Base-by-base conservation (phyloP, 2,329 filamentous ascomycete species). In the Beauveria sp. region DNA sequence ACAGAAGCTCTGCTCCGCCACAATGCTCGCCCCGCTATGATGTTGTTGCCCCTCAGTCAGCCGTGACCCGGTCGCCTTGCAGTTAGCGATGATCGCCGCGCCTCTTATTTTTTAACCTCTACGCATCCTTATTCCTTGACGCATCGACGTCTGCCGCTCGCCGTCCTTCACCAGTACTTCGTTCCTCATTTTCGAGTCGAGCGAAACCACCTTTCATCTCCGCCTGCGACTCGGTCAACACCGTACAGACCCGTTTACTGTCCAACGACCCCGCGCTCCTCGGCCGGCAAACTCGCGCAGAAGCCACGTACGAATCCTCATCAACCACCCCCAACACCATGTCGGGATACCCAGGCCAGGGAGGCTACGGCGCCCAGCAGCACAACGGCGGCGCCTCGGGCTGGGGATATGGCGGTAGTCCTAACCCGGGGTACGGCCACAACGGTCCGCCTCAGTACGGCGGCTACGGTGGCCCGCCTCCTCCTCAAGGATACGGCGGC, bases 291-390 rank as follows among this genome's bases (percentile, higher is more conserved):
- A 51, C 46, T 51, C 55, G 47, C 24, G 46, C 55, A 44, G 5
- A 55, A 22, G 30, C 44, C 56, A 26, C 44, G 34, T 30, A 20
- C 40, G 18, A n/a, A 54, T 50, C 41, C 40, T 47, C 50, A 58
- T 54, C 62, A 55, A 50, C 52, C 60, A 59, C 50, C 56, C n/a
- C 37, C 48, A 24, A 12, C 56, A 59, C 41, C 65, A 76, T 76
- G 74, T 76, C 74, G 48, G 72, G 73, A 65, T 76, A 73, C 67
- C 75, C 75, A 37, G 75, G 75, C 58, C 75, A 76, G 66, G 73
- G 76, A 64, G 69, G 75, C 50, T 67, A 77, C 66, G 74, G 74
- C 63, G 64, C 69, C 40, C 65, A 67, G 53, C 64, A 70, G 48
- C 68, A 69, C 47, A 68, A 73, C 64, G 70, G 71, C 54, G 68